phyloP scores from a whole-genome alignment of 164 flowering plant genomes.

The Amborella trichopoda region DNA sequence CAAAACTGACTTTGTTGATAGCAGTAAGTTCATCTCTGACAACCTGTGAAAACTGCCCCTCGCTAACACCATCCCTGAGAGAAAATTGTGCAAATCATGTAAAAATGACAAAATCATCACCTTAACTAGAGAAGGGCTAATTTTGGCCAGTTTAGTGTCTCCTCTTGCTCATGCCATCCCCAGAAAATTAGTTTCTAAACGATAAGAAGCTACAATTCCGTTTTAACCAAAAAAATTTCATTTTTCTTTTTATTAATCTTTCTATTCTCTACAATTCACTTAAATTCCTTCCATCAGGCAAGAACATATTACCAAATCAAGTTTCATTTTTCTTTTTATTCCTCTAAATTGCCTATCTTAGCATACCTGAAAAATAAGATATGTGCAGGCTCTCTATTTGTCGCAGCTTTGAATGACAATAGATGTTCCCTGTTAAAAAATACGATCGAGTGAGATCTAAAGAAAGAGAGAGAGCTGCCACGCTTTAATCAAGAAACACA shows the following conservation, averaged over 20 bases:
- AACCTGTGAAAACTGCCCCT: constrained; percentile 87
- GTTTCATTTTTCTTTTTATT: neutral
- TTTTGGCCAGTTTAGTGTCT: too few relatives aligned
- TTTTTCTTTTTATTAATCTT: neutral
- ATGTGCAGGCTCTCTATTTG: constrained; percentile 54
- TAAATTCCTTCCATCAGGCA: too few relatives aligned
- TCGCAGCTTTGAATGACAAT: constrained; percentile 55
- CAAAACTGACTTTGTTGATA: constrained; percentile 59
- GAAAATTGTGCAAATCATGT: too few relatives aligned
- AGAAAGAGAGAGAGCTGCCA: neutral
- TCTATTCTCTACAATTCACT: too few relatives aligned
- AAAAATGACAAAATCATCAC: too few relatives aligned
- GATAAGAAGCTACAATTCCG: neutral
- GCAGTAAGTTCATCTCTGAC: constrained; percentile 74
- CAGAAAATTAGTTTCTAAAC: constrained; percentile 8
- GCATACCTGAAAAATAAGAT: constrained; percentile 71
- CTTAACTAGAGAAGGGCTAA: too few relatives aligned
- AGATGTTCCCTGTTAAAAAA: constrained; percentile 33
- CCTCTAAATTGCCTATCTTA: too few relatives aligned
- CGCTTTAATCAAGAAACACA: neutral
- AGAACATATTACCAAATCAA: neutral
- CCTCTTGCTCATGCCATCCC: too few relatives aligned
- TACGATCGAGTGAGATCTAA: neutral
- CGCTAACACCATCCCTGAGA: constrained; percentile 99
- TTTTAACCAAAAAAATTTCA: neutral